Conservation (phyloP, 1,284 basidiomycete species). For the Trametes pubescens region DNA sequence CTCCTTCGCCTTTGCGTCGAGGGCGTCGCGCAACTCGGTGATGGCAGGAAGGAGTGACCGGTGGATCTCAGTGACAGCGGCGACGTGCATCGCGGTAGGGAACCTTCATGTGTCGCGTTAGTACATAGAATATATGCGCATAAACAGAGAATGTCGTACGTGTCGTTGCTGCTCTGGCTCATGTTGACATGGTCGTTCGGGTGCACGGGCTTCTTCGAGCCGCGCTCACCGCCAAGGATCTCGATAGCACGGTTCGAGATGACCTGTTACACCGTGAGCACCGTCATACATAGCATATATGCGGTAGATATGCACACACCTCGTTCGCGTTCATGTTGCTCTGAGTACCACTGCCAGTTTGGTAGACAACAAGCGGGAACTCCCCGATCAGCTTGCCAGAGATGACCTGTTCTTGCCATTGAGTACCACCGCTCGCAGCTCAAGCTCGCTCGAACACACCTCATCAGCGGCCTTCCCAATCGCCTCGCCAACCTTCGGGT, state of each 20-base stretch:
- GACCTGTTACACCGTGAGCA: constrained; percentile 62
- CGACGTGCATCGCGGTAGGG: constrained; percentile 99
- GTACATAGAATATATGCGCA: neutral
- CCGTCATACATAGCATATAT: neutral
- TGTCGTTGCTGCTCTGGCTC: constrained; percentile 99
- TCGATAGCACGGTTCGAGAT: constrained; percentile 99
- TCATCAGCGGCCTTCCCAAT: constrained; percentile 97
- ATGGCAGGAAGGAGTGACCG: constrained; percentile 88
- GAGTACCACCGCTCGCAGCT: neutral
- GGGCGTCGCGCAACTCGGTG: constrained; percentile 82
- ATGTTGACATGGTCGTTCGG: constrained; percentile 99
- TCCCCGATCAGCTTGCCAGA: constrained; percentile 94
- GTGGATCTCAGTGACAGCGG: constrained; percentile 91
- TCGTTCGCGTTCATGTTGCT: constrained; percentile 99
- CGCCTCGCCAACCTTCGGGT: constrained; percentile 87
- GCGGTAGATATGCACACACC: constrained; percentile 49
- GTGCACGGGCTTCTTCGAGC: constrained; percentile 97
- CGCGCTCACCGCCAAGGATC: constrained; percentile 93
- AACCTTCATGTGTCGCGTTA: constrained; percentile 65
- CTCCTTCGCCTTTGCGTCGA: constrained; percentile 82
- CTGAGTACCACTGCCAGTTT: constrained; percentile 99
- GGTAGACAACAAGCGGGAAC: constrained; percentile 99
- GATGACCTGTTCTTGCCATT: constrained; percentile 74
- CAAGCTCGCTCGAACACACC: constrained; percentile 50
- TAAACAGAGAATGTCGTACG: constrained; percentile 56